Base-by-base conservation (phyloP, 257 asterid species). In the Capsicum chinense region DNA sequence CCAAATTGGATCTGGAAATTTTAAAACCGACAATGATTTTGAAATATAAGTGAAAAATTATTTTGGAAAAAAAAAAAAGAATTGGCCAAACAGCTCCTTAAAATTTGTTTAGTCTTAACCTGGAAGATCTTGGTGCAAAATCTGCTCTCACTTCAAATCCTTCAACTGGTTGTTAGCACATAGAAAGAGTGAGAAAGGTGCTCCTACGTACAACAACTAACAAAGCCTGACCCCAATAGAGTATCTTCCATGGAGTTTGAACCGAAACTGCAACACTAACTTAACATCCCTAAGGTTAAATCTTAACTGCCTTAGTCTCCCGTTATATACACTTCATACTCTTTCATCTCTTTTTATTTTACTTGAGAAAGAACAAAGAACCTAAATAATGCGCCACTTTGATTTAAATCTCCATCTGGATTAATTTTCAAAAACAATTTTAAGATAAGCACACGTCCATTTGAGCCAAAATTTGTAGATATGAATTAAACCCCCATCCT, bases 91-190 rank as follows among this genome's bases (percentile, higher is more conserved):
- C 13, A 10, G 13, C 4, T 52, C 10, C 54, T 48, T 7, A 58
- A 64, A 33, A 37, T 6, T 13, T 35, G 50, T 67, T 67, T 37
- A 67, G 47, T 67, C 74, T 35, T 0, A 66, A 67, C 6, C 74
- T n/a, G 4, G 19, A 67, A 66, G 50, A 9, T 67, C 74, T 37
- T 3, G 12, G n/a, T 33, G n/a, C 73, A 66, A 62, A 26, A 66
- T 66, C 73, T 26, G 73, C 47, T 64, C 47, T 64, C 73, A 12
- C 73, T 66, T 26, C 73, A 66, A 66, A 66, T 66, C 73, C 73
- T 66, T 33, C 71, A 66, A 33, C 73, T 66, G 47, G 4, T 47
- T 66, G 39, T 66, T 33, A 66, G 33, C 73, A 33, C 2, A 66
- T 12, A 33, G 73, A 33, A 66, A 26, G 73, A 66, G 47, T 26